These are phyloP conservation scores for Solanum commersonii DNA, from an alignment of 257 asterid genomes.

Conservation along the genomic window DNA sequence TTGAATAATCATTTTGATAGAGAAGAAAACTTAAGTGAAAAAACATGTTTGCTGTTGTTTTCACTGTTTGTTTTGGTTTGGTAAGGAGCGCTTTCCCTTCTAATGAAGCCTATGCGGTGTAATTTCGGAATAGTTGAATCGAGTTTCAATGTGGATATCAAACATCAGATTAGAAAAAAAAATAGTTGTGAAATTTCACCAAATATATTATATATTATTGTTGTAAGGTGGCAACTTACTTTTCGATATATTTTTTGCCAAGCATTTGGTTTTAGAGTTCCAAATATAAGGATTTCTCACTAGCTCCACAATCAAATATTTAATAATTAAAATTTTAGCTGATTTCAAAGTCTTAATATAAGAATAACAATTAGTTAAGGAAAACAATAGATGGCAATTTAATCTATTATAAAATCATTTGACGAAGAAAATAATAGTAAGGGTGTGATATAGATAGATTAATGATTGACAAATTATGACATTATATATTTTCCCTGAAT, in stretches of 20 bases:
- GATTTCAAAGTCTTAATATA: neutral
- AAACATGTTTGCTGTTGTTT: no score
- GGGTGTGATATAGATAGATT: neutral
- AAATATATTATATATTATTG: no score
- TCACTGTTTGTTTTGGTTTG: neutral
- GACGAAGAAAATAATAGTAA: neutral
- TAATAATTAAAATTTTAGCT: no score
- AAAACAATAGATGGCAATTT: neutral
- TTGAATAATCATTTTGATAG: no score
- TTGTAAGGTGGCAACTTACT: neutral
- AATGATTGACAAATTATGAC: neutral
- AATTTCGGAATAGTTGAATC: neutral
- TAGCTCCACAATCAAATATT: neutral
- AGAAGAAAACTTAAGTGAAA: no score
- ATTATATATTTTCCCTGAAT: neutral
- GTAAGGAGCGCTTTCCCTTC: neutral
- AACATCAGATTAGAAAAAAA: no score
- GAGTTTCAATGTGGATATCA: neutral
- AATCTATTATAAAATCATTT: neutral
- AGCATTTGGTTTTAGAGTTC: neutral
- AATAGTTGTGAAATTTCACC: rapidly evolving
- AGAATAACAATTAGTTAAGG: neutral
- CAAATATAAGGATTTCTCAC: neutral
- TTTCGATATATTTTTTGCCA: no score
- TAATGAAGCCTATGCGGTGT: neutral